A percentile compares a stretch with the other conserved stretches of the same genome.
phyloP scores from a whole-genome alignment of 371 early-diverging fungal genomes.

The Cokeromyces recurvatus region DNA sequence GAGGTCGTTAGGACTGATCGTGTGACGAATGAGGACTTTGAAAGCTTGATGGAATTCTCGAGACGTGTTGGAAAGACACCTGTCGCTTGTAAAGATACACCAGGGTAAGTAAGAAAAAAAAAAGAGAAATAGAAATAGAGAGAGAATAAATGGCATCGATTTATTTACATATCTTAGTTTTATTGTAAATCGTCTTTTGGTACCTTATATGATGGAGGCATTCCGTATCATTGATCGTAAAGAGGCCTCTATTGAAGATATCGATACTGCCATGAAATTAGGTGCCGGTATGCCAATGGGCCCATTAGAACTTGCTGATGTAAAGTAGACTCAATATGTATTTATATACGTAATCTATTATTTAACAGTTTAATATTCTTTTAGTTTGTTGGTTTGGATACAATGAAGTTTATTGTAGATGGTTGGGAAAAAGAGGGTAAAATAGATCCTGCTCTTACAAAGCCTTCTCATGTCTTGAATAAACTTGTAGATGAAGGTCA shows the following conservation, averaged over 20 bases:
- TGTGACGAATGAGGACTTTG: conserved; percentile 58
- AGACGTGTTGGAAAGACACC: conserved; percentile 80
- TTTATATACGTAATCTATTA: no score
- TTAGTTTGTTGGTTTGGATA: conserved; percentile 94
- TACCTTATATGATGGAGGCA: conserved; percentile 96
- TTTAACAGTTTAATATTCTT: not conserved
- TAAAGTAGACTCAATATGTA: no score
- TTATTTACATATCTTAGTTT: conserved; percentile 54
- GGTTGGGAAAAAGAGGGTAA: conserved; percentile 79
- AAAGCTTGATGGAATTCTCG: conserved; percentile 60
- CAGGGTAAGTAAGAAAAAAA: conserved; percentile 68
- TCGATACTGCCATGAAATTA: conserved; percentile 96
- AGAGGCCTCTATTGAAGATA: conserved; percentile 83
- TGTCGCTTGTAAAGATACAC: conserved; percentile 95
- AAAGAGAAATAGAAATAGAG: no score
- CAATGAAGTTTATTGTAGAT: conserved; percentile 89
- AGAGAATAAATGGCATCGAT: not conserved
- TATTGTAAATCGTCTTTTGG: conserved; percentile 93
- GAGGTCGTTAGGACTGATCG: conserved; percentile 81
- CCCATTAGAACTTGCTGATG: conserved; percentile 90
- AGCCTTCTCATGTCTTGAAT: conserved; percentile 64
- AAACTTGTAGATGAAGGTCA: conserved; percentile 73
- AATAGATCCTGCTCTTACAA: conserved; percentile 68
- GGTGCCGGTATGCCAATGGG: conserved; percentile 99
- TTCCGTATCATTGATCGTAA: conserved; percentile 87